A percentile compares a stretch with the other conserved stretches of the same genome.
Conservation (phyloP, 2,329 filamentous ascomycete species). For the Aspergillus sclerotialis region DNA sequence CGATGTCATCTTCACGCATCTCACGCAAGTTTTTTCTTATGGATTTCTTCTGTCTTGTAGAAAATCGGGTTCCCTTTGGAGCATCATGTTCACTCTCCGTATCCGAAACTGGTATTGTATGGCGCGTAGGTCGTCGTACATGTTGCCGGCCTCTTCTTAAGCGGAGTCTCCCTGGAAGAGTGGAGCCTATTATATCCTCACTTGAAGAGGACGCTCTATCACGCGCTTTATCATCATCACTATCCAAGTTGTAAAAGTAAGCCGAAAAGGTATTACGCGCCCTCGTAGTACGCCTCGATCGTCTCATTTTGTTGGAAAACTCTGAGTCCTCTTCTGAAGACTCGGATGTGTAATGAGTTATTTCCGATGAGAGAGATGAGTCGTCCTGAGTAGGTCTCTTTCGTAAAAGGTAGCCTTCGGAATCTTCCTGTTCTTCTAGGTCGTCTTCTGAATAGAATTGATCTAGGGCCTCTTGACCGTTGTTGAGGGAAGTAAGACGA, state of each 20-base stretch:
- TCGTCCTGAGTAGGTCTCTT: not conserved
- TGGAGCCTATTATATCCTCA: conserved; percentile 16
- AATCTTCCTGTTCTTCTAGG: not conserved
- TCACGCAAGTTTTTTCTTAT: conserved; percentile 40
- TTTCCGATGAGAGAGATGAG: not conserved
- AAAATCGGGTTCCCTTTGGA: conserved; percentile 19
- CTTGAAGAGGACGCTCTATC: conserved; percentile 10
- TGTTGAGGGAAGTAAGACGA: conserved; percentile 20
- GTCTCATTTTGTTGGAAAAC: not conserved
- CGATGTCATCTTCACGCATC: conserved; percentile 27
- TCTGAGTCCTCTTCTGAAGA: conserved; percentile 5
- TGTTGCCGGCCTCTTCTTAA: conserved; percentile 6
- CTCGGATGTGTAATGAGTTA: conserved; percentile 7
- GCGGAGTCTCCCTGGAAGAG: conserved; percentile 9
- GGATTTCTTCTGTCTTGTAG: conserved; percentile 21
- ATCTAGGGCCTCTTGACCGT: conserved; percentile 19
- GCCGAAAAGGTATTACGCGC: conserved; percentile 11
- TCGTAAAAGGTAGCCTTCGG: not conserved
- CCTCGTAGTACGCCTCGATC: conserved; percentile 6
- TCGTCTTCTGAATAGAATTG: conserved; percentile 11
- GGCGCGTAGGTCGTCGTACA: conserved; percentile 5
- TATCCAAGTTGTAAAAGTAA: conserved; percentile 12
- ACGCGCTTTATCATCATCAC: conserved; percentile 10
- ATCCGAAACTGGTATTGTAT: conserved; percentile 4
- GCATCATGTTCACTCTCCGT: conserved; percentile 9